phyloP scores from a whole-genome alignment of 2,329 filamentous ascomycete species.

The Ampelomyces quisqualis region DNA sequence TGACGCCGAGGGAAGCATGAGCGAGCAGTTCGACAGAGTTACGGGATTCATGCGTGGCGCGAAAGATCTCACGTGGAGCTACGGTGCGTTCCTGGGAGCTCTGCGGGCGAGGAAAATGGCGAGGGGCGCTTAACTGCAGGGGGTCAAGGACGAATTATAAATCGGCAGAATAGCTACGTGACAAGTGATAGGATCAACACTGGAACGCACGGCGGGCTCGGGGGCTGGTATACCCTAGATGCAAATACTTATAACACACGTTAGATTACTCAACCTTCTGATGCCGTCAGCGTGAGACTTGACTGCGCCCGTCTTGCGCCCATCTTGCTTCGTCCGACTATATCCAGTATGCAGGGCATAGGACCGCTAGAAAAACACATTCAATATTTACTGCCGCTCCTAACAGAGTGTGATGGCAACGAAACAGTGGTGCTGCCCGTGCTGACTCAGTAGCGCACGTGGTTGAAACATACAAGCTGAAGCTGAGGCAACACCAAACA shows the following conservation, averaged over 20 bases:
- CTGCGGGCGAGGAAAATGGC: constrained; percentile 36
- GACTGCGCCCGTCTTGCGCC: too few species aligned
- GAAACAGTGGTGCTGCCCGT: background rate
- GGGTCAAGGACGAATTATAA: constrained; percentile 13
- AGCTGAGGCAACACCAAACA: background rate
- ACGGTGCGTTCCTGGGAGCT: constrained; percentile 47
- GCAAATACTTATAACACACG: too few species aligned
- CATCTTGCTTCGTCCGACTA: too few species aligned
- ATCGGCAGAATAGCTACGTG: constrained; percentile 2
- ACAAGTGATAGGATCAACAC: constrained; percentile 1
- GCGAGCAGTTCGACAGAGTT: constrained; percentile 48
- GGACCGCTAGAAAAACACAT: too few species aligned
- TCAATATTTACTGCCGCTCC: too few species aligned
- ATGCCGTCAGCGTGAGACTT: too few species aligned
- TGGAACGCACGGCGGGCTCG: background rate
- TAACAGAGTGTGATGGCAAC: background rate
- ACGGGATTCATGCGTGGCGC: constrained; percentile 47
- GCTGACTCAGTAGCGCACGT: constrained; percentile 1
- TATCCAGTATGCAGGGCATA: too few species aligned
- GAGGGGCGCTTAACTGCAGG: constrained; percentile 8
- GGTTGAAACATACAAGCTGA: constrained; percentile 3
- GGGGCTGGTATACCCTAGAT: background rate
- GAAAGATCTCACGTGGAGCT: constrained; percentile 50
- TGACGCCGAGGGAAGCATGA: constrained; percentile 43
- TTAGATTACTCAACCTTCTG: too few species aligned